Conservation (phyloP, 2,329 filamentous ascomycete genomes). For the Cercospora beticola region DNA sequence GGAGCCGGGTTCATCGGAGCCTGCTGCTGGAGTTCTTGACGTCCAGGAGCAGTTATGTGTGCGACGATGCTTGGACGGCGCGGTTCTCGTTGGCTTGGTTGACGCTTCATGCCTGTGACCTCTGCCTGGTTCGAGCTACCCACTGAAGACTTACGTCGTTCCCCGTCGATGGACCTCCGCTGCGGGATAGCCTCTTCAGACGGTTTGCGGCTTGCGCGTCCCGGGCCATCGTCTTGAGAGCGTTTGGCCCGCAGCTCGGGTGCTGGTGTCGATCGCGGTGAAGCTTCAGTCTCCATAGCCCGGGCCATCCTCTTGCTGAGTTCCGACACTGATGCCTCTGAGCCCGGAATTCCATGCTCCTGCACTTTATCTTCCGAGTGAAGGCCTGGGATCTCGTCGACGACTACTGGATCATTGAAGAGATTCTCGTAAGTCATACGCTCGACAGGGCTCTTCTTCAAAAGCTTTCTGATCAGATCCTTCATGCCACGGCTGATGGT, state of each 20-base stretch:
- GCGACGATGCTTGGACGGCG: constrained; percentile 45
- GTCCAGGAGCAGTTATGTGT: constrained; percentile 48
- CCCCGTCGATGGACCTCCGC: constrained; percentile 23
- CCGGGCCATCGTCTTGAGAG: constrained; percentile 25
- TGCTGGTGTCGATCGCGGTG: constrained; percentile 16
- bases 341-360: constrained; percentile 20
- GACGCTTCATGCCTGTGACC: constrained; percentile 33
- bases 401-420: constrained; percentile 61
- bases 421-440: constrained; percentile 83
- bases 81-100: constrained; percentile 42
- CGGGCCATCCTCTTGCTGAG: constrained; percentile 36
- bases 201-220: constrained; percentile 26
- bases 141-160: constrained; percentile 31
- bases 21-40: constrained; percentile 37
- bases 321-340: constrained; percentile 33
- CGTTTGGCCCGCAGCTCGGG: constrained; percentile 24
- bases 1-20: constrained; percentile 27
- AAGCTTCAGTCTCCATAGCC: constrained; percentile 30
- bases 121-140: constrained; percentile 23
- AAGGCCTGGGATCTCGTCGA: constrained; percentile 37
- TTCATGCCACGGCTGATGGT: constrained; percentile 75
- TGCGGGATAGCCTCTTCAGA: constrained; percentile 31
- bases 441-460: constrained; percentile 84
- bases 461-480: constrained; percentile 70
- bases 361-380: constrained; percentile 35